Evolutionary conservation across 202 grass and related monocot species (phyloP).

Genomic region (Sporobolus alterniflorus): DNA sequence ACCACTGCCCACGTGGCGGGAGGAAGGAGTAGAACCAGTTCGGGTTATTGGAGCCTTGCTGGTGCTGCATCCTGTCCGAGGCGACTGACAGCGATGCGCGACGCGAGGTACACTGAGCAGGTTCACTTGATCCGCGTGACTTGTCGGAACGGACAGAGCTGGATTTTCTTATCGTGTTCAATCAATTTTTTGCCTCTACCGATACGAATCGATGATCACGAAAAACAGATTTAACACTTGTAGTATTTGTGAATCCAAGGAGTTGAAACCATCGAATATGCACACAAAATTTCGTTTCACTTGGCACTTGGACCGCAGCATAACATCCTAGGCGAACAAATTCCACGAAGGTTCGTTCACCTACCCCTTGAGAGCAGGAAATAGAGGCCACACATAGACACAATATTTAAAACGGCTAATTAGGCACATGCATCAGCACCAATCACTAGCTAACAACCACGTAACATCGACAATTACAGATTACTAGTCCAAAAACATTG

Average conservation of each 20-base stretch:
- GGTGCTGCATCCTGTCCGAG: neutral
- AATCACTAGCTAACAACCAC: neutral
- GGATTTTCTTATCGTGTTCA: neutral
- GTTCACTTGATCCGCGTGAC: slow-evolving; percentile 9
- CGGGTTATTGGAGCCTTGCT: neutral
- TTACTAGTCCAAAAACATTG: neutral
- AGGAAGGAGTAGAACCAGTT: neutral
- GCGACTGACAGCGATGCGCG: neutral
- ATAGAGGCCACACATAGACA: neutral
- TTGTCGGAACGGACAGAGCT: neutral
- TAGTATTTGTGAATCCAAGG: neutral
- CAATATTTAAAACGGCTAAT: neutral
- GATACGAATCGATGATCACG: neutral
- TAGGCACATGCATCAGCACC: neutral
- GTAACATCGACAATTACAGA: neutral
- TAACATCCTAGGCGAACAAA: neutral
- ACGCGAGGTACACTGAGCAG: neutral
- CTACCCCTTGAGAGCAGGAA: neutral
- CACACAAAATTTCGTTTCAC: neutral
- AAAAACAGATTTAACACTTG: too few relatives aligned
- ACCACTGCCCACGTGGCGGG: neutral
- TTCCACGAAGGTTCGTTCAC: neutral
- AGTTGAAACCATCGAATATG: neutral
- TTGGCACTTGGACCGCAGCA: too few relatives aligned
- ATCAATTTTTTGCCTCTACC: too few relatives aligned